Evolutionary conservation across 2,329 filamentous ascomycete genomes (phyloP).

Genomic region (Huntiella decipiens): DNA sequence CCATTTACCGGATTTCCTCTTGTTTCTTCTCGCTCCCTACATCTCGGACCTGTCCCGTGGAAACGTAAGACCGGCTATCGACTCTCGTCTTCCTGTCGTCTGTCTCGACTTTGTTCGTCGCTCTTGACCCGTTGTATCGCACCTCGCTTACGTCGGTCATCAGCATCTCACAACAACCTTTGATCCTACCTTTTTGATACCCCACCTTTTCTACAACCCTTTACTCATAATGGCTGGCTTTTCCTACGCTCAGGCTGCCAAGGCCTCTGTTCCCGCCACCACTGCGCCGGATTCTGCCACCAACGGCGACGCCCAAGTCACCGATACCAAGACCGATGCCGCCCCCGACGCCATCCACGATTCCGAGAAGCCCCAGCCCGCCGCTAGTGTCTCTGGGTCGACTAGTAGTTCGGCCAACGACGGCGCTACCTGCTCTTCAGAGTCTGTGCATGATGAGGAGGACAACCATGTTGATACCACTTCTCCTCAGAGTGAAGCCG

Average conservation of each 20-base stretch:
- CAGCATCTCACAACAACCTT: neutral
- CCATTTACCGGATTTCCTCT: no score
- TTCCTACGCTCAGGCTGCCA: slow-evolving; percentile 91
- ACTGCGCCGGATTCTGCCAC: slow-evolving; percentile 1
- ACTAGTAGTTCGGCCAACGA: slow-evolving; percentile 12
- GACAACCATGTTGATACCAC: slow-evolving; percentile 21
- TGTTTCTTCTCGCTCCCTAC: no score
- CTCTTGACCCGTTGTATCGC: no score
- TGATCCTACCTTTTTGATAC: neutral
- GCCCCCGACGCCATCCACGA: neutral
- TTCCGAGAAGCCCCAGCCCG: slow-evolving; percentile 6
- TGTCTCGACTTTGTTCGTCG: no score
- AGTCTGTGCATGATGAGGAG: slow-evolving; percentile 24
- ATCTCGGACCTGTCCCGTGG: no score
- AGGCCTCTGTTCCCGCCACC: slow-evolving; percentile 29
- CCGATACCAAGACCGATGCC: slow-evolving; percentile 6
- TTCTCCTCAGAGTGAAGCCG: slow-evolving; percentile 22
- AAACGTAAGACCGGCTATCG: no score
- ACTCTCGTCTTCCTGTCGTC: no score
- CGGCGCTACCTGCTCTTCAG: slow-evolving; percentile 17
- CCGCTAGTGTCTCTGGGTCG: slow-evolving; percentile 11
- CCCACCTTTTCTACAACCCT: neutral
- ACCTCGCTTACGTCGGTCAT: no score
- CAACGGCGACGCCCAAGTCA: slow-evolving; percentile 4
- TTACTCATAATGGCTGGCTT: slow-evolving; percentile 39